Conservation (phyloP, 2,329 filamentous ascomycete species). For the Xylaria polymorpha region DNA sequence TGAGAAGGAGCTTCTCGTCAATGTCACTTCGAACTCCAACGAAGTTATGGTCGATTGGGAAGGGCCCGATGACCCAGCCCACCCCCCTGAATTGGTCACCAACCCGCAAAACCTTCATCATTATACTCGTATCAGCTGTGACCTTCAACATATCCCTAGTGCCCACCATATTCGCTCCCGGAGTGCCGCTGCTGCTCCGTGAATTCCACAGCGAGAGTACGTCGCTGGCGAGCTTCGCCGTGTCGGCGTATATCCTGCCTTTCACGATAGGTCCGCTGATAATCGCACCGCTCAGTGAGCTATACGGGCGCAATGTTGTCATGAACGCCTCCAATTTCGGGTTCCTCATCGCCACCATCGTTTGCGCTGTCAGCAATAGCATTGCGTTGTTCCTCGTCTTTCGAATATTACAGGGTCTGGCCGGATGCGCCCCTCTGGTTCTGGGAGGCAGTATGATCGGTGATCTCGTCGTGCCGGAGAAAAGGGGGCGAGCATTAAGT, state of each 20-base stretch:
- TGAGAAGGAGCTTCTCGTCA: slow-evolving; percentile 24
- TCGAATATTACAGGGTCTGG: slow-evolving; percentile 50
- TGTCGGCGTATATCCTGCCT: slow-evolving; percentile 40
- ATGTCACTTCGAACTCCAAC: slow-evolving; percentile 7
- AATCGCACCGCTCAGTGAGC: slow-evolving; percentile 38
- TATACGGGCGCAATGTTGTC: slow-evolving; percentile 39
- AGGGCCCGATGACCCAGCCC: slow-evolving; percentile 28
- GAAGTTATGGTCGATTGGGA: slow-evolving; percentile 36
- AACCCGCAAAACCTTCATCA: slow-evolving; percentile 29
- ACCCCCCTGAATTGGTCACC: slow-evolving; percentile 36
- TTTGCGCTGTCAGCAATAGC: slow-evolving; percentile 35
- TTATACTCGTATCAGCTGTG: slow-evolving; percentile 28
- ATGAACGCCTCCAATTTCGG: slow-evolving; percentile 36
- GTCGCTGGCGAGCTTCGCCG: slow-evolving; percentile 34
- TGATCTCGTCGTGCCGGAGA: slow-evolving; percentile 52
- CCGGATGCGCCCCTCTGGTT: slow-evolving; percentile 48
- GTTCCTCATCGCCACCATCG: slow-evolving; percentile 39
- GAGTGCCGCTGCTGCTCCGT: slow-evolving; percentile 33
- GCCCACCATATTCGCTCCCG: slow-evolving; percentile 41
- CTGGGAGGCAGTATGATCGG: slow-evolving; percentile 54
- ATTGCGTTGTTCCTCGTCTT: slow-evolving; percentile 39
- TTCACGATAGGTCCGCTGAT: slow-evolving; percentile 38
- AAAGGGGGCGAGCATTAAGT: slow-evolving; percentile 54
- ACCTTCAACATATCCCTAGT: slow-evolving; percentile 36
- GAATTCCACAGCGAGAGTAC: slow-evolving; percentile 37